These are phyloP conservation scores for Macadamia integrifolia DNA, from an alignment of 164 flowering plant genomes.

Conservation along the genomic window DNA sequence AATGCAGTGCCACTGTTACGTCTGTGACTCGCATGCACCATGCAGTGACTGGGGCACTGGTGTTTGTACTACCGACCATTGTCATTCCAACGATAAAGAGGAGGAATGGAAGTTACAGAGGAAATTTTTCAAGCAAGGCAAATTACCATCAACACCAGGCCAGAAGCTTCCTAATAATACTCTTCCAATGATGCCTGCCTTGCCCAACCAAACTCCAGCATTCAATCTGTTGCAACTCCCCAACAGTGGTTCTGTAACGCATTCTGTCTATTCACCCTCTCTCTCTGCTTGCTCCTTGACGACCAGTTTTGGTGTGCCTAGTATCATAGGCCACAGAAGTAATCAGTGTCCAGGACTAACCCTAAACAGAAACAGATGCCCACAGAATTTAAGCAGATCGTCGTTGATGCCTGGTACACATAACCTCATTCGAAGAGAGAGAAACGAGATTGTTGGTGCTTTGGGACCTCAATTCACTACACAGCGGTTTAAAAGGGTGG, in stretches of 20 bases:
- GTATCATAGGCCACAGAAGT: slow-evolving; percentile 21
- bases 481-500: slow-evolving; percentile 27
- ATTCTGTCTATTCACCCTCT: slow-evolving; percentile 18
- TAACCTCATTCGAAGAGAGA: slow-evolving; percentile 11
- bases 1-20: slow-evolving; percentile 95
- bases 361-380: slow-evolving; percentile 22
- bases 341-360: slow-evolving; percentile 10
- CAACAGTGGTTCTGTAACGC: slow-evolving; percentile 8
- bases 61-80: slow-evolving; percentile 46
- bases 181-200: slow-evolving; percentile 10
- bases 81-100: slow-evolving; percentile 83
- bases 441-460: slow-evolving; percentile 15
- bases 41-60: slow-evolving; percentile 77
- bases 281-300: slow-evolving; percentile 27
- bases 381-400: slow-evolving; percentile 5
- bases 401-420: neutral
- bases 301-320: slow-evolving; percentile 17
- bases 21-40: slow-evolving; percentile 82
- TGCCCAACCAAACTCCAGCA: slow-evolving; percentile 12
- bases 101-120: slow-evolving; percentile 57
- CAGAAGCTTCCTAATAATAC: slow-evolving; percentile 16
- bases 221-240: slow-evolving; percentile 10
- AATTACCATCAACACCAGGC: slow-evolving; percentile 11
- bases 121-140: slow-evolving; percentile 28
- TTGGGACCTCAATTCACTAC: slow-evolving; percentile 19